phyloP scores from a whole-genome alignment of 2,329 filamentous ascomycete genomes.

The Exophiala xenobiotica region DNA sequence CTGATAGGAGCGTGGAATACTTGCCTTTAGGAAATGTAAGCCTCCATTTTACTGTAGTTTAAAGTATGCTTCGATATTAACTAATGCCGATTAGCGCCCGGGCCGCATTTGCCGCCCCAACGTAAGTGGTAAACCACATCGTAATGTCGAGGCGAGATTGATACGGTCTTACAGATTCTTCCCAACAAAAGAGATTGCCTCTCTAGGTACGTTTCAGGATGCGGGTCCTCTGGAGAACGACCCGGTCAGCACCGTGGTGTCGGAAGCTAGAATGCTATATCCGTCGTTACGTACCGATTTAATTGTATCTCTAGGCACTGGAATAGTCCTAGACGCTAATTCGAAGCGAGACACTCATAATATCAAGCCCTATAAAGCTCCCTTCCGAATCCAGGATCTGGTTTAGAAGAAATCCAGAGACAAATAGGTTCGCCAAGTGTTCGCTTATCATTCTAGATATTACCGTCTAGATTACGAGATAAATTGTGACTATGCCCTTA shows the following conservation, averaged over 20 bases:
- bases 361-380: background rate
- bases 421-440: background rate
- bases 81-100: constrained; percentile 1
- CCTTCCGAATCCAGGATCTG: background rate
- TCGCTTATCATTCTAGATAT: background rate
- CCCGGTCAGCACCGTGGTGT: constrained; percentile 27
- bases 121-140: background rate
- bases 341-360: background rate
- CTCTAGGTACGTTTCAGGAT: constrained; percentile 29
- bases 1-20: background rate
- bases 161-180: constrained; percentile 24
- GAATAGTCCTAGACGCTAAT: background rate
- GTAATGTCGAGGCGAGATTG: background rate
- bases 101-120: background rate
- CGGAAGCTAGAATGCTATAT: constrained; percentile 12
- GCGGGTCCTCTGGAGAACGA: constrained; percentile 32
- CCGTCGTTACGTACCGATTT: constrained; percentile 1
- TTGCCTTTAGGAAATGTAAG: constrained; percentile 11
- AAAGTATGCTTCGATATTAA: constrained; percentile 1
- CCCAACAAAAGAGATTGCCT: constrained; percentile 16
- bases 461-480: background rate
- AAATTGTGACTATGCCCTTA: background rate
- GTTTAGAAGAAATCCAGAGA: constrained; percentile 1
- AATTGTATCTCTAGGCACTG: constrained; percentile 2
- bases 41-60: background rate